Percentiles rank a stretch among this genome's conserved stretches.
Evolutionary conservation across 2,329 filamentous ascomycete genomes (phyloP).

Genomic region (Pseudocercospora crystallina): DNA sequence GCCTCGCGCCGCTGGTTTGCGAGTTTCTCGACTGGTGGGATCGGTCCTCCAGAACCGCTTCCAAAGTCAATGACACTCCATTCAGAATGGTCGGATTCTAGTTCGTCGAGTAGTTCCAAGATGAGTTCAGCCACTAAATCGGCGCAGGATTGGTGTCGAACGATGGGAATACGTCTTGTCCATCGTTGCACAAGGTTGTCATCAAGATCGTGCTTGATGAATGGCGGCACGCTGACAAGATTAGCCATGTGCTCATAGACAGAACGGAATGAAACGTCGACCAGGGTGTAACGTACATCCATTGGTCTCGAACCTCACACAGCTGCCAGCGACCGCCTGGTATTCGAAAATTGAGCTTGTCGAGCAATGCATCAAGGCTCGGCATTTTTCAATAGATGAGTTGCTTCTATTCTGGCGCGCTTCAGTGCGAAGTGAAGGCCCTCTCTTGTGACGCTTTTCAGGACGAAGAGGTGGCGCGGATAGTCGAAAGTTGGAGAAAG

Average conservation of each 20-base stretch:
- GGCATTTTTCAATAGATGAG: no score
- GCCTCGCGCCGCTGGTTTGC: conserved; percentile 31
- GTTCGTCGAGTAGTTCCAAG: conserved; percentile 35
- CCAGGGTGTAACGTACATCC: conserved; percentile 22
- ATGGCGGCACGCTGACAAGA: conserved; percentile 61
- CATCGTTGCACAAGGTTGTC: conserved; percentile 50
- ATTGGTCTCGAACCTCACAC: conserved; percentile 33
- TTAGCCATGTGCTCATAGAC: neutral
- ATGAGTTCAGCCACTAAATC: conserved; percentile 61
- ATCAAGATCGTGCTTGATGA: conserved; percentile 65
- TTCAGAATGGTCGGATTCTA: conserved; percentile 49
- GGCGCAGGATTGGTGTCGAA: conserved; percentile 52
- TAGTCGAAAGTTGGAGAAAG: no score
- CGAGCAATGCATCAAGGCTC: conserved; percentile 3
- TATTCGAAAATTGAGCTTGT: conserved; percentile 26
- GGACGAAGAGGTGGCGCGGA: no score
- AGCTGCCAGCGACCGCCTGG: conserved; percentile 32
- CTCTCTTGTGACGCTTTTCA: no score
- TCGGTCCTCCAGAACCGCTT: conserved; percentile 66
- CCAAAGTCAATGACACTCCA: conserved; percentile 75
- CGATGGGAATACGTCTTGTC: neutral
- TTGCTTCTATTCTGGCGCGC: no score
- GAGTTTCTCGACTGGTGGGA: conserved; percentile 37
- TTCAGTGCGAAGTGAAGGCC: no score
- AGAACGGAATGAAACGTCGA: neutral